These are phyloP conservation scores for Bonia amplexicaulis DNA, from an alignment of 176 grass and related monocot species.

Conservation along the genomic window DNA sequence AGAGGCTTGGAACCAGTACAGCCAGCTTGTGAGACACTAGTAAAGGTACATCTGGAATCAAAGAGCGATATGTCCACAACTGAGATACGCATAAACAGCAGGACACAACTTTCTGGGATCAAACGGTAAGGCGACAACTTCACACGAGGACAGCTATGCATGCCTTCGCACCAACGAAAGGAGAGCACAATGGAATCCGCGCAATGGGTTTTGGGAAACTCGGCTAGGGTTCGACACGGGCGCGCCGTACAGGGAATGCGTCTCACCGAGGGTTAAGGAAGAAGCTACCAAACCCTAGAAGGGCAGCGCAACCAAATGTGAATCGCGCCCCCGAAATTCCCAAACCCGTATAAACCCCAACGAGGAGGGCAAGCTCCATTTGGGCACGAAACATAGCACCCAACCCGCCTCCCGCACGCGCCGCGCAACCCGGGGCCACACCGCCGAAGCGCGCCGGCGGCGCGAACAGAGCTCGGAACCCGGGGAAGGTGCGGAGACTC, in stretches of 20 bases:
- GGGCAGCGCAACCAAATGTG: not conserved
- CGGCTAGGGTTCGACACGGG: too few relatives aligned
- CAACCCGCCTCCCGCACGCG: not conserved
- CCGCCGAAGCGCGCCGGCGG: not conserved
- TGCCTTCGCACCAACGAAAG: too few relatives aligned
- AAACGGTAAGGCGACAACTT: not conserved
- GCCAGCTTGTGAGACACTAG: not conserved
- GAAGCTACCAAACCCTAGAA: slow-evolving; percentile 8
- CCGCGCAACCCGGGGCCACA: not conserved
- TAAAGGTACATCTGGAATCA: not conserved
- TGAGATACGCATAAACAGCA: not conserved
- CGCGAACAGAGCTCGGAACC: not conserved
- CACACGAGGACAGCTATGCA: too few relatives aligned
- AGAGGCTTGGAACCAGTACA: not conserved
- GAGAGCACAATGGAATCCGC: too few relatives aligned
- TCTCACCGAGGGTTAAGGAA: not conserved
- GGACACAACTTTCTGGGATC: not conserved
- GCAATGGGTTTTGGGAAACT: too few relatives aligned
- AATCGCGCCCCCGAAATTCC: not conserved
- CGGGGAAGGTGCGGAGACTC: not conserved
- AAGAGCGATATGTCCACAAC: not conserved
- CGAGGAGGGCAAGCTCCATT: not conserved
- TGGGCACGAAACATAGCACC: not conserved
- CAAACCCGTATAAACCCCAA: not conserved
- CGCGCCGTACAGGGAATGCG: too few relatives aligned